Base-by-base conservation (phyloP, 805 yeast species). In the Barnettozyma pratensis region DNA sequence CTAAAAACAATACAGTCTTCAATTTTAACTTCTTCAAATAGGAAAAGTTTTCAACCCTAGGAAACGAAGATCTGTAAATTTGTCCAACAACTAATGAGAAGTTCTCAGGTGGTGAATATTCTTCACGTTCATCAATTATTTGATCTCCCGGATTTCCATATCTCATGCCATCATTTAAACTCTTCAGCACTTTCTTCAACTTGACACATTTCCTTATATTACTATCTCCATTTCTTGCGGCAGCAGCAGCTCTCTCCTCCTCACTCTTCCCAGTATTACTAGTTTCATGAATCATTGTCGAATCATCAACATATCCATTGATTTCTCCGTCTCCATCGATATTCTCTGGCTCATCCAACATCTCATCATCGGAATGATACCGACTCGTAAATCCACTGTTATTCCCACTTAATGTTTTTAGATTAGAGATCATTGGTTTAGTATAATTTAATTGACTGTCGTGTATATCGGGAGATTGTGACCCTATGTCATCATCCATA, bases 1-100 rank as follows among this genome's bases (percentile, higher is more conserved):
- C 86, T 43, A 92, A 73, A 51, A 96, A 88, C 51, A 94, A 68
- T 4, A 94, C 79, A 9, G 92, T 80, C 60, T 83, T 87, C 46
- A 94, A 71, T 41, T 74, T 72, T 46, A 91, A 70, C 42, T 72
- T 74, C 54, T 74, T 65, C 39, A 94, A 67, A 61, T 87, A 92
- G 26, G 73, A 65, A 59, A 92, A 89, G 65, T 90, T 90, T 61
- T 85, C 94, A 2, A 83, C 75, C 44, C 92, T 77, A 3, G 99
- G 99, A 65, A 92, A 92, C 41, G 96, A 86, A 38, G 92, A 81
- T 47, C 99, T 73, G 66, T 89, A 94, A 4, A 94, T 85, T 42
- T 77, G 73, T 4, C 83, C 81, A 46, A 85, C 80, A 3, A 94
- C 96, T 42, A 85, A 81, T 6, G 96, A 79, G 66, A 94, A 94